A percentile compares a stretch with the other conserved stretches of the same genome.
Evolutionary conservation across 768 basidiomycete genomes (phyloP).

Genomic region (Mycena galopus): DNA sequence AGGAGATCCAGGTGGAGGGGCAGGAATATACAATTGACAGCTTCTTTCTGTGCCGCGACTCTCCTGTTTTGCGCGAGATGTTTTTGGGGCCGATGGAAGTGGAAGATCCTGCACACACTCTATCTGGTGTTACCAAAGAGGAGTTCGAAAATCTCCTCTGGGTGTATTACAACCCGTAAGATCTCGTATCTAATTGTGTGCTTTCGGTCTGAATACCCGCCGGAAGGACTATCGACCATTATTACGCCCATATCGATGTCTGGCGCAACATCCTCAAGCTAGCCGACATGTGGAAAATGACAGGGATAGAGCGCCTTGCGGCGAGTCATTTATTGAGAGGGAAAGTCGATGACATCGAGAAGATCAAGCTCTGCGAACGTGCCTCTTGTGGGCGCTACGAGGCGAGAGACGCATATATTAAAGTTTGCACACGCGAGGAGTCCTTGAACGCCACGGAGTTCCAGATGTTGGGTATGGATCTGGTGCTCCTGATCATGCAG

Average conservation of each 20-base stretch:
- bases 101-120: neutral
- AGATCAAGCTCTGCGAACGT: slow-evolving; percentile 14
- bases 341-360: slow-evolving; percentile 5
- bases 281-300: slow-evolving; percentile 24
- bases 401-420: slow-evolving; percentile 11
- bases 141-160: slow-evolving; percentile 26
- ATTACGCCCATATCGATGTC: neutral
- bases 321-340: neutral
- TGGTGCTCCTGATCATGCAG: slow-evolving; percentile 21
- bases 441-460: slow-evolving; percentile 14
- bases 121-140: slow-evolving; percentile 13
- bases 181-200: neutral
- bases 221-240: neutral
- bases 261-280: slow-evolving; percentile 26
- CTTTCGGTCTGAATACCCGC: neutral
- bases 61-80: slow-evolving; percentile 24
- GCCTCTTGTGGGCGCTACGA: neutral
- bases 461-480: slow-evolving; percentile 21
- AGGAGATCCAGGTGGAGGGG: slow-evolving; percentile 16
- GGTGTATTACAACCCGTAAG: slow-evolving; percentile 25
- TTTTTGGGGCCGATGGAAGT: neutral
- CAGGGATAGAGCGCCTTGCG: neutral
- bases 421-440: slow-evolving; percentile 18
- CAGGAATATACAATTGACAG: slow-evolving; percentile 6
- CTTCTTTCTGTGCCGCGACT: slow-evolving; percentile 14